Evolutionary conservation across 768 basidiomycete species (phyloP), one percentile per base, ranked within the genome.

Genomic region (Pleurotus giganteus): DNA sequence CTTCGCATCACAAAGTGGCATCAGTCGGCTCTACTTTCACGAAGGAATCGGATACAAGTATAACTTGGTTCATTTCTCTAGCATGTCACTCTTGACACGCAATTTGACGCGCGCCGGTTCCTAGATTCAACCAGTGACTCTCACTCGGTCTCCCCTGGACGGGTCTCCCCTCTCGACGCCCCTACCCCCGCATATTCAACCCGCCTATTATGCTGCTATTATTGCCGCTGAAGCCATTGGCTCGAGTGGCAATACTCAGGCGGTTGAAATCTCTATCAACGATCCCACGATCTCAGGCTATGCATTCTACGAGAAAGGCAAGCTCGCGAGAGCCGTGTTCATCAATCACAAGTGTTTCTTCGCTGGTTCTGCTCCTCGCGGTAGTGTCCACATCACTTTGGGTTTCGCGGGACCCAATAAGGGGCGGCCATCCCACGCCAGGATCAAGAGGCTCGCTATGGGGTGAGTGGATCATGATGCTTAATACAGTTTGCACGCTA

Each of bases 41-140:
- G 74, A 83, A 54, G 86, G 86, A 13, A 71, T 88, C 52, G 86
- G 86, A 0, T 88, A 76, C 69, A 89, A 88, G 67, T 89, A 88
- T 61, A 84, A 81, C 62, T 70, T 87, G 52, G 86, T 83, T 54
- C 52, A 69, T 57, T n/a, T n/a, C n/a, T 34, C 24, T 9, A 12
- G n/a, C 19, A 11, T 51, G 9, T 15, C 21, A 37, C 23, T 37
- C 27, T 19, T 17, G 13, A 8, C 19, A 11, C 26, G 4, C 24
- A 34, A 12, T 7, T 29, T 6, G 36, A n/a, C n/a, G n/a, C n/a
- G n/a, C n/a, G n/a, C n/a, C n/a, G 19, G n/a, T n/a, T n/a, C n/a
- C 3, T 47, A 88, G 87, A 77, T 89, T 45, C 87, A 89, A 66
- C 88, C 87, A 4, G 64, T 73, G 31, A 71, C 80, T 1, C 68